Evolutionary conservation across 768 basidiomycete genomes (phyloP).

Genomic region (Myochromella boudieri): DNA sequence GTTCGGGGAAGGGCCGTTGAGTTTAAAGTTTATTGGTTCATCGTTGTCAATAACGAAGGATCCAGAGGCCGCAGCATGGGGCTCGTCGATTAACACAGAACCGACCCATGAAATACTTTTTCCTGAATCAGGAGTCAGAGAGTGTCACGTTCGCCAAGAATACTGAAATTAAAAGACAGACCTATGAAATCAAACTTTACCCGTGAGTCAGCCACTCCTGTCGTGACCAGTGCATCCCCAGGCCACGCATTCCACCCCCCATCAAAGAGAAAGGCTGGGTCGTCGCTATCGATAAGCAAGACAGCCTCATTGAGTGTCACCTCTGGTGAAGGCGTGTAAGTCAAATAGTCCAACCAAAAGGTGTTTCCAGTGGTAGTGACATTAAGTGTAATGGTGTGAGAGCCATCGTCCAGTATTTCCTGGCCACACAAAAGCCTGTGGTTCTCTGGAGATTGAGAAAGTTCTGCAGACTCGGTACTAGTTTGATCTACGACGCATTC

Average conservation of each 20-base stretch:
- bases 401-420: constrained; percentile 15
- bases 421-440: constrained; percentile 22
- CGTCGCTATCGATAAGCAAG: constrained; percentile 7
- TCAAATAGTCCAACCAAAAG: constrained; percentile 29
- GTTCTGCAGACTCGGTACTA: constrained; percentile 11
- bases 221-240: constrained; percentile 2
- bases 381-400: constrained; percentile 22
- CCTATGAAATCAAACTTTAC: constrained; percentile 9
- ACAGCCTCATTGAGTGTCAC: constrained; percentile 3
- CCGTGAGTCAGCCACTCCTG: constrained; percentile 3
- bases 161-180: not conserved
- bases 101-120: constrained; percentile 11
- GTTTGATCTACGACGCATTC: constrained; percentile 25
- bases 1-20: not conserved
- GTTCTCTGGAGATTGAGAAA: constrained; percentile 15
- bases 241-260: constrained; percentile 1
- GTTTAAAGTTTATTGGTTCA: not conserved
- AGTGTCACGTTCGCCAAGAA: not conserved
- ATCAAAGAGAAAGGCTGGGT: not conserved
- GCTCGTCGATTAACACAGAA: not conserved
- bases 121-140: constrained; percentile 1
- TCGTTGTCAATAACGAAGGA: constrained; percentile 1
- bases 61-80: not conserved
- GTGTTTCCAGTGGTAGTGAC: constrained; percentile 19
- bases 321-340: constrained; percentile 20